Conservation (phyloP, 2,329 filamentous ascomycete genomes). For the Aspergillus sp. region DNA sequence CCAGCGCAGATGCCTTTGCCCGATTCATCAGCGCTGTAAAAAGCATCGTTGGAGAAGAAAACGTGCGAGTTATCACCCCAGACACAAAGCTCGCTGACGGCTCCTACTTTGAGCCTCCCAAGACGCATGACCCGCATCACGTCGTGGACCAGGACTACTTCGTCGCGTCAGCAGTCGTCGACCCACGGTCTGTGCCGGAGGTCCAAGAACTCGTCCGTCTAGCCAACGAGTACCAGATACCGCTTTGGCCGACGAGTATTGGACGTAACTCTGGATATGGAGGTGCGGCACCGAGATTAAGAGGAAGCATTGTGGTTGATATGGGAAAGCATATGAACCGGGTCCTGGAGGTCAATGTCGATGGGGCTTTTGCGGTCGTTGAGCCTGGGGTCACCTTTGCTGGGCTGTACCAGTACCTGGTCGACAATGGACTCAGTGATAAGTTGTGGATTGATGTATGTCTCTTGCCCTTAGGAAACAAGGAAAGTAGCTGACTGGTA, state of each 20-base stretch:
- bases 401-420: conserved; percentile 45
- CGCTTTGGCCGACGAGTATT: neutral
- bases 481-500: neutral
- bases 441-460: neutral
- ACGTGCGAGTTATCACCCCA: neutral
- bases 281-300: conserved; percentile 48
- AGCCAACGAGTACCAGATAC: neutral
- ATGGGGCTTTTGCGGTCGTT: conserved; percentile 53
- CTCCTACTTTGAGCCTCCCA: neutral
- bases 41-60: neutral
- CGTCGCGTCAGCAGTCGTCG: neutral
- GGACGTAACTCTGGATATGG: conserved; percentile 52
- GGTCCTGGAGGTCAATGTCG: conserved; percentile 52
- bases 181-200: neutral
- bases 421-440: neutral
- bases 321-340: conserved; percentile 48
- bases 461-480: too few relatives aligned
- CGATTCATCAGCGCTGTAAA: neutral
- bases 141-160: neutral
- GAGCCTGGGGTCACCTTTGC: conserved; percentile 59
- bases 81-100: neutral
- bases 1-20: neutral
- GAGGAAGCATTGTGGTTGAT: conserved; percentile 48
- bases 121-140: neutral
- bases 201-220: neutral